Percentiles rank a stretch among this genome's conserved stretches.
Conservation (phyloP, 1,284 basidiomycete species). For the Ustilago vetiveriae region DNA sequence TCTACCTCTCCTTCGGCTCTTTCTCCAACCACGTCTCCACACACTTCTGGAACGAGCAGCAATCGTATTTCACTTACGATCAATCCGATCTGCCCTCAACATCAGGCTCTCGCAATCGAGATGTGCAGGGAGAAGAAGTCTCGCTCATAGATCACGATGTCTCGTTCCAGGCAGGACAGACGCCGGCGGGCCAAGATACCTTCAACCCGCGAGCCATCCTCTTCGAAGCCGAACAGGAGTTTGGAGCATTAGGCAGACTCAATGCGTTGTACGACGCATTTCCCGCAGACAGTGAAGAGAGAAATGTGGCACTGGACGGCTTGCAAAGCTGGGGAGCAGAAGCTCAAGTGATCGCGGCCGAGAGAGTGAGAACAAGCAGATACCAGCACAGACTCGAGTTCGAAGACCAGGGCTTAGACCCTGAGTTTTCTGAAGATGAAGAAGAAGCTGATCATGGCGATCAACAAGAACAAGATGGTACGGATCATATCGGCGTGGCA, state of each 20-base stretch:
- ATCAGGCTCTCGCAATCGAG: conserved; percentile 14
- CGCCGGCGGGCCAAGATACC: conserved; percentile 49
- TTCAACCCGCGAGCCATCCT: conserved; percentile 59
- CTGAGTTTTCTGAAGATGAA: conserved; percentile 29
- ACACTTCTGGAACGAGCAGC: conserved; percentile 64
- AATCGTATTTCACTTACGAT: conserved; percentile 58
- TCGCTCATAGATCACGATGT: conserved; percentile 60
- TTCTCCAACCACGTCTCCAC: conserved; percentile 62
- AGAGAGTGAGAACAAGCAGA: conserved; percentile 20
- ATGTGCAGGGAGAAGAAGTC: conserved; percentile 11
- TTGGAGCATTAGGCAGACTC: conserved; percentile 48
- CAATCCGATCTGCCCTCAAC: conserved; percentile 19
- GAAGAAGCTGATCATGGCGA: conserved; percentile 19
- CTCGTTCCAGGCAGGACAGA: conserved; percentile 58
- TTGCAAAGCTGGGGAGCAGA: conserved; percentile 24
- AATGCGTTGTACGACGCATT: conserved; percentile 51
- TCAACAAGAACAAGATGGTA: conserved; percentile 7
- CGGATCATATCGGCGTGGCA: neutral
- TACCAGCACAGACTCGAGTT: conserved; percentile 44
- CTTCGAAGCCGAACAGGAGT: conserved; percentile 59
- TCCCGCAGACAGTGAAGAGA: conserved; percentile 12
- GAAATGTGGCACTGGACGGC: conserved; percentile 22
- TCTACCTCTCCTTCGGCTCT: conserved; percentile 62
- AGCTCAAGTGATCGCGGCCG: conserved; percentile 24
- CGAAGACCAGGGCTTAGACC: conserved; percentile 44